Base-by-base conservation (phyloP, 2,329 filamentous ascomycete genomes). In the Zymoseptoria ardabiliae region DNA sequence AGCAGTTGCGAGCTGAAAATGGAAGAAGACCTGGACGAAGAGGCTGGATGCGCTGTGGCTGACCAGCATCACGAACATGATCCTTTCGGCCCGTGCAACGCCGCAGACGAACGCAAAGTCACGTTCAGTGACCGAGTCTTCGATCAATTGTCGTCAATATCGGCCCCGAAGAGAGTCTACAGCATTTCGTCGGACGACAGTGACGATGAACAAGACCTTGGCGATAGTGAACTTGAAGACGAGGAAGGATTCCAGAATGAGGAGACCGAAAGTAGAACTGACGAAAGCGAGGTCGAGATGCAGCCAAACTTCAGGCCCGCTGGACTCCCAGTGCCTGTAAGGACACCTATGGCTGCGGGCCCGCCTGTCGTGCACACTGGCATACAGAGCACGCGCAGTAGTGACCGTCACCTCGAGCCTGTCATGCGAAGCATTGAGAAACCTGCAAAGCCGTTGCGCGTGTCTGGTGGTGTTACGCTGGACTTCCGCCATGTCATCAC, bases 71-170 rank as follows among this genome's bases (percentile, higher is more conserved):
- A 20, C 3, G 21, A 51, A 19, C 9, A 25, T 20, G 7, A 53
- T n/a, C 20, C 19, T 17, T 55, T 54, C 25, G 48, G 50, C 13
- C 41, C 54, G 35, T 28, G 25, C 10, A 54, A 57, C 22, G 25
- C 28, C 20, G 19, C 23, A 20, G 21, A 11, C 3, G 50, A 58
- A 19, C 45, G 52, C 41, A 30, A 54, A 28, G 64, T 65, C n/a
- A 65, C 58, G 50, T 67, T 68, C 49, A 64, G 63, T 28, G 56
- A 65, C 30, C 57, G 57, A 50, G 28, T 57, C 19, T 56, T 60
- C n/a, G 58, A 65, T 35, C 63, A 69, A 28, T 58, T 72, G 17
- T 66, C 70, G 6, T 65, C 68, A 1, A 54, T 72, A 23, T 62
- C 60, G 11, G 69, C 69, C 22, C 69, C 69, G 4, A 61, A n/a